Evolutionary conservation across 352 stramenopile genomes (phyloP), one percentile per base, ranked within the genome.

Genomic region (Halophytophthora polymorphica): DNA sequence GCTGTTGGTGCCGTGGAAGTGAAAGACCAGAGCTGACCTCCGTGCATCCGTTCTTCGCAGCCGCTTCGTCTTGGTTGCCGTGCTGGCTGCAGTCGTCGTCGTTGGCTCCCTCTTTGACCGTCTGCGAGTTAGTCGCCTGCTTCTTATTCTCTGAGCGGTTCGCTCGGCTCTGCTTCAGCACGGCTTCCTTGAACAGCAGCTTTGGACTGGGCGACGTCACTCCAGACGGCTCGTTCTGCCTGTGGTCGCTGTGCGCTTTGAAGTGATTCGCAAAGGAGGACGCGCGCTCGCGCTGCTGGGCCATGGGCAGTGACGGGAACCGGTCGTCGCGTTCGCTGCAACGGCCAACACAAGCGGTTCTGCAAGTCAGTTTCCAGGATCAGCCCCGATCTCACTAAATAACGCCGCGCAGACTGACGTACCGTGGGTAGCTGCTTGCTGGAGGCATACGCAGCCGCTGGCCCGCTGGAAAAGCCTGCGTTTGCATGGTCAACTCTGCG

Each of bases 111-210:
- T 44, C 36, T 40, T 33, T 39, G 6, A n/a, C 25, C 44, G 50
- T 36, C 36, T 29, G 33, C 33, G 42, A 14, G 17, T 29, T 15
- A 37, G 29, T 12, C 29, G 58, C 52, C n/a, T 50, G 21, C 6
- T 36, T 44, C 18, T 58, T 64, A 13, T 21, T 41, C 17, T 63
- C 43, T 3, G 44, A 29, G 44, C 42, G 41, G 17, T 61, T 63
- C 33, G 53, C 19, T 29, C 58, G 64, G 40, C 51, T 69, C 43
- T 80, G 70, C 42, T 72, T 67, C 13, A 88, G 51, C 6, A 86
- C 73, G 18, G 69, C 69, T 49, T 86, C 77, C 23, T 83, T 71
- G 44, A 83, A 86, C 11, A 73, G 25, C 3, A 83, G 34, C 22
- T 71, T 66, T n/a, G 69, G 64, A 33, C 35, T 53, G 4, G 44